Base-by-base conservation (phyloP, 805 yeast species). In the Sugiyamaella qingdaonensis region DNA sequence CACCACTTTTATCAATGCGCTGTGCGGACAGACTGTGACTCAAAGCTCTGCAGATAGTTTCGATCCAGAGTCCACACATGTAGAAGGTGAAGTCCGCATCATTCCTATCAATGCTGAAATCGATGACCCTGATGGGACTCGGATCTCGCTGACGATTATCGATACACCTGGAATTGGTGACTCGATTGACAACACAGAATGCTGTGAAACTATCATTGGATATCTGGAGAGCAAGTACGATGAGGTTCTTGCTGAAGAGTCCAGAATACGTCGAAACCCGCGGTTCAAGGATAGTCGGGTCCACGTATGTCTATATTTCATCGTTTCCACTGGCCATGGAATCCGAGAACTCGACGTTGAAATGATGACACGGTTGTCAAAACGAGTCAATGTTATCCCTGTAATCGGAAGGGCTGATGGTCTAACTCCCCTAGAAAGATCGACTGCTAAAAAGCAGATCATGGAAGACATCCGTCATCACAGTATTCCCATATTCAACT, bases 371-470 rank as follows among this genome's bases (percentile, higher is more conserved):
- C 74, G 77, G 46, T 74, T 91, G 49, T 79, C 91, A 13, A 75
- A 79, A 21, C 80, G 83, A 58, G 95, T 87, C 18, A 91, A 91
- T 70, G 77, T 92, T 24, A 80, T 91, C 43, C 96, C 97, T 1
- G 82, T 90, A 24, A 79, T 91, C 54, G 80, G 87, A 35, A 85
- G 87, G 63, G 83, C 95, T 2, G 97, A 91, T 67, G 76, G 88
- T 1, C 74, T 88, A 60, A 88, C 95, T 0, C 76, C 75, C 19
- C 66, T 77, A 1, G 97, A 91, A 68, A 69, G 83, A 52, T 64
- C 67, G 13, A 67, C 68, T 29, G 77, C 78, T 67, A 86, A 86
- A 66, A 68, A 72, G 51, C 71, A 76, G 51, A 74, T 87, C 54
- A 74, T 73, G 67, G 73, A 71, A 48, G 90, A 85, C 60, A 76